Evolutionary conservation across 768 basidiomycete genomes (phyloP).

Genomic region (Dioszegia hungarica): DNA sequence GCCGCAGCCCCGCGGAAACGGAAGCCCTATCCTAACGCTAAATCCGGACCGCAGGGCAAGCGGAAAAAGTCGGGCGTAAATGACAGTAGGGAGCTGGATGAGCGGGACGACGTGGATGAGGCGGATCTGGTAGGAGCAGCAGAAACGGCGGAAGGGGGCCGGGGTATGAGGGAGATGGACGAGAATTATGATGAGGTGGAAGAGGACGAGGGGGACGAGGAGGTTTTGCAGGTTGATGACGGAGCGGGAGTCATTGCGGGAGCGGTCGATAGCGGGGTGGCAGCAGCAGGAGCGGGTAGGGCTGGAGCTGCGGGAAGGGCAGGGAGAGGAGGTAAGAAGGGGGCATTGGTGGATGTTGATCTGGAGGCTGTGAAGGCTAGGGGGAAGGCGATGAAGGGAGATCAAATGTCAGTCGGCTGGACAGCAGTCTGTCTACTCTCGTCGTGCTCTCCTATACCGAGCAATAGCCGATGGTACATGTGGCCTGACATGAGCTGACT

Average conservation of each 20-base stretch:
- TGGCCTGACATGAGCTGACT: not conserved
- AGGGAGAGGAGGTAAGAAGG: conserved; percentile 1
- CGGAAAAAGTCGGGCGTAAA: not conserved
- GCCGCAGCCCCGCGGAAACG: not conserved
- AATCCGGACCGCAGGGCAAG: not conserved
- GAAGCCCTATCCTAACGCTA: not conserved
- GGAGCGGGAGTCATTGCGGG: conserved; percentile 11
- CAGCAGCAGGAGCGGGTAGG: conserved; percentile 7
- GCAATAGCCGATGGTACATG: too few relatives aligned
- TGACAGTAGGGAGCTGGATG: conserved; percentile 17
- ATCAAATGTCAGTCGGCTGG: not conserved
- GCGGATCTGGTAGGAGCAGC: conserved; percentile 20
- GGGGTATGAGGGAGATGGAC: conserved; percentile 12
- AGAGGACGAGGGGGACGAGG: conserved; percentile 18
- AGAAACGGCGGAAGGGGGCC: not conserved
- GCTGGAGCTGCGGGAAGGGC: conserved; percentile 7
- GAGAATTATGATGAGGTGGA: conserved; percentile 22
- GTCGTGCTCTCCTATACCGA: not conserved
- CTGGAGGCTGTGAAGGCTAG: not conserved
- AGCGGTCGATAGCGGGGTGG: conserved; percentile 8
- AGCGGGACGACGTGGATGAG: conserved; percentile 31
- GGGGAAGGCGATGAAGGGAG: conserved; percentile 1
- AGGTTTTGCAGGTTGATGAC: conserved; percentile 16
- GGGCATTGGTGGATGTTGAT: conserved; percentile 9
- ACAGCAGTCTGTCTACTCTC: too few relatives aligned